Conservation (phyloP, 169 alveolate species). For the Cryptosporidium xiaoi region DNA sequence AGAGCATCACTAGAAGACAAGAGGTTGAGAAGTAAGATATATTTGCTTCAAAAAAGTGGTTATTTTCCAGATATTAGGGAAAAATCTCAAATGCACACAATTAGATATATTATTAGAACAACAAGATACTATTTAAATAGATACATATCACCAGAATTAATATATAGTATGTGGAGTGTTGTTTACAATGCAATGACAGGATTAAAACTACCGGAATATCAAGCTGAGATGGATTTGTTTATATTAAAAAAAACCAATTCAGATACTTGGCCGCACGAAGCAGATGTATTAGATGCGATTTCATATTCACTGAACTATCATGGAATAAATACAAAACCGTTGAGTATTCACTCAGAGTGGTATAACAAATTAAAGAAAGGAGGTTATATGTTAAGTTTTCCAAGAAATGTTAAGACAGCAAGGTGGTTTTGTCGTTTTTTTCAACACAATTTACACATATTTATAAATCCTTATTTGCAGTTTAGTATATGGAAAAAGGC, state of each 20-base stretch:
- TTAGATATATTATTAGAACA: conserved; percentile 51
- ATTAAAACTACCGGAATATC: conserved; percentile 12
- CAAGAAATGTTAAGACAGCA: conserved; percentile 46
- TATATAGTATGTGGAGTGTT: conserved; percentile 57
- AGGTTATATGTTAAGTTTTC: conserved; percentile 45
- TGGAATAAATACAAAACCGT: conserved; percentile 26
- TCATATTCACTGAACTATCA: not conserved
- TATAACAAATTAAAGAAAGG: conserved; percentile 45
- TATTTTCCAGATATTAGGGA: conserved; percentile 42
- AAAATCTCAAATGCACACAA: conserved; percentile 16
- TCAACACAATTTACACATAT: conserved; percentile 52
- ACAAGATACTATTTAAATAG: conserved; percentile 49
- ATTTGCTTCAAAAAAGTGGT: conserved; percentile 38
- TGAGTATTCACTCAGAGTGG: conserved; percentile 62
- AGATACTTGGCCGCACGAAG: conserved; percentile 70
- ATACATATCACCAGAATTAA: conserved; percentile 35
- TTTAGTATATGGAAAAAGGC: conserved; percentile 30
- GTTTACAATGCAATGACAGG: conserved; percentile 41
- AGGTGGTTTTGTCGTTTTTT: conserved; percentile 73
- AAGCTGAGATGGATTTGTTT: conserved; percentile 13
- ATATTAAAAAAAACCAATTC: conserved; percentile 33
- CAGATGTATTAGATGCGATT: conserved; percentile 68
- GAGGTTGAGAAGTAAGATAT: conserved; percentile 2
- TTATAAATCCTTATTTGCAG: conserved; percentile 54
- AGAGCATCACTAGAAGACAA: conserved; percentile 25